Conservation (phyloP, 495 filamentous ascomycete genomes). For the Talaromyces wortmannii region DNA sequence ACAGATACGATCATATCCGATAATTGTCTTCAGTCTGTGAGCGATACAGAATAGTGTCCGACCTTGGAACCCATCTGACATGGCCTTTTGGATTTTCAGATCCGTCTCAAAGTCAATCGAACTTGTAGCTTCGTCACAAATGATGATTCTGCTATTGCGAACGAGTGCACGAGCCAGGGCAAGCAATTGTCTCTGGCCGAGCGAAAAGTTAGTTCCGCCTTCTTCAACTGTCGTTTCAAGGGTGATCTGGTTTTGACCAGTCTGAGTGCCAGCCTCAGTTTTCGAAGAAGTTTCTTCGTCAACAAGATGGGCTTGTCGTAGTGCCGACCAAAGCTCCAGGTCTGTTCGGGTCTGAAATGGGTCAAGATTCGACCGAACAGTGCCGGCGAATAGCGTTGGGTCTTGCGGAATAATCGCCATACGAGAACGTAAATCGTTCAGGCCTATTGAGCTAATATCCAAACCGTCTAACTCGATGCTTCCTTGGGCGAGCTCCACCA, state of each 20-base stretch:
- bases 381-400: constrained; percentile 17
- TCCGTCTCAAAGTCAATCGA: constrained; percentile 21
- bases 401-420: constrained; percentile 21
- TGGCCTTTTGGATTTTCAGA: constrained; percentile 13
- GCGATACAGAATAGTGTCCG: constrained; percentile 19
- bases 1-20: constrained; percentile 15
- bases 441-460: constrained; percentile 11
- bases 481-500: constrained; percentile 13
- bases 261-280: background rate
- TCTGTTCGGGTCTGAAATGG: constrained; percentile 17
- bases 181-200: constrained; percentile 21
- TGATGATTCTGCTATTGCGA: constrained; percentile 11
- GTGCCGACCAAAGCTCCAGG: constrained; percentile 10
- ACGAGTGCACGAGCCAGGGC: constrained; percentile 18
- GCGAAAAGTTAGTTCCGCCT: constrained; percentile 16
- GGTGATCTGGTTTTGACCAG: constrained; percentile 1
- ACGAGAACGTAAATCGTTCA: constrained; percentile 11
- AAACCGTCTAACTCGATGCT: constrained; percentile 16
- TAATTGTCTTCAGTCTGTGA: constrained; percentile 18
- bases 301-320: constrained; percentile 9
- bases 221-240: constrained; percentile 11
- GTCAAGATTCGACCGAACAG: constrained; percentile 19
- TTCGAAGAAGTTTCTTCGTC: background rate
- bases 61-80: constrained; percentile 10
- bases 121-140: constrained; percentile 18